Evolutionary conservation across 1,284 basidiomycete genomes (phyloP), one percentile per base, ranked within the genome.

Genomic region (Cryptococcus hybrid): DNA sequence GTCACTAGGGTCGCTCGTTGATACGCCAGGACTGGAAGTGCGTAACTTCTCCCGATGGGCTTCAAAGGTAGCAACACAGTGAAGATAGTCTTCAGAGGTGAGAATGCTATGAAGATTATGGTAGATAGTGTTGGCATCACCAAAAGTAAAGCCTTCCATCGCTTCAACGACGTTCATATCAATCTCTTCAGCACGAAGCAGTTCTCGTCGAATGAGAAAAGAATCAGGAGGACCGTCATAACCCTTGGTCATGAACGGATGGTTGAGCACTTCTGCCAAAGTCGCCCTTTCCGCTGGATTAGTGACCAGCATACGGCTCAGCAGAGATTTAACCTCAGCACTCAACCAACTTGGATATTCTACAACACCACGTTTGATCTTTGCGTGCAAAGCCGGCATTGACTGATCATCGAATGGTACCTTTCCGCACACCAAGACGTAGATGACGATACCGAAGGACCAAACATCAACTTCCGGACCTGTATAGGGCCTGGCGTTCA

Each of bases 391-490:
- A 0, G 94, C 95, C 2, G 95, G 96, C 95, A 99, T 99, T 72
- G 89, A 93, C 79, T 98, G 93, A 75, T 99, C 96, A 74, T 99
- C 95, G 72, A 99, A 99, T 0, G 95, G 95, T 1, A 99, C 95
- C 79, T 96, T 98, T 53, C 95, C 96, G 74, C 94, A 98, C 0
- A 99, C 93, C 49, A 99, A 83, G 11, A 97, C 94, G 71, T 98
- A 99, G 8, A 99, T 84, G 7, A 99, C 95, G 59, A 99, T 94
- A 5, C 96, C 95, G 65, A 98, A 98, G 70, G 91, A 95, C 95
- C 96, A 99, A 0, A 98, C 88, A 71, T 99, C 96, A 57, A 99
- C 95, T 75, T 99, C 95, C 8, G 95, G 95, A 0, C 95, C 95
- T 0, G 91, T 93, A 76, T 99, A 99, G 24, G 92, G 87, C 74